A percentile compares a stretch with the other conserved stretches of the same genome.
phyloP scores from a whole-genome alignment of 2,329 filamentous ascomycete genomes.

The Cladosporium halotolerans region DNA sequence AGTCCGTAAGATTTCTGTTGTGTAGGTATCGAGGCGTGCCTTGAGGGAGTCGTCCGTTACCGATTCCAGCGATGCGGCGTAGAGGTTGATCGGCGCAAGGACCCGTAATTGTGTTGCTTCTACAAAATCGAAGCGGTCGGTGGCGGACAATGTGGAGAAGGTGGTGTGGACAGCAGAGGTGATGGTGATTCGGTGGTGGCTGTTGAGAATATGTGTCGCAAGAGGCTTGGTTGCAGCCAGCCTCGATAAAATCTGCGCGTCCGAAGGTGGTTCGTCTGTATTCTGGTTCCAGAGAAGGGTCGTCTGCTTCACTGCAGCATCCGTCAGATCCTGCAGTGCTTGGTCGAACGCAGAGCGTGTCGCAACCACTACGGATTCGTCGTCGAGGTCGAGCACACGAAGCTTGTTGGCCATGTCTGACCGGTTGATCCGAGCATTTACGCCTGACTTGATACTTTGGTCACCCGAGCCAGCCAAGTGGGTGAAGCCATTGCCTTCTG shows the following conservation, averaged over 20 bases:
- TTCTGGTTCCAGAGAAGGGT: slow-evolving; percentile 3
- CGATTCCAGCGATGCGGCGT: slow-evolving; percentile 20
- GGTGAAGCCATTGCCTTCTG: slow-evolving; percentile 7
- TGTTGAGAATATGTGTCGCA: slow-evolving; percentile 15
- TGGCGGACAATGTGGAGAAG: slow-evolving; percentile 3
- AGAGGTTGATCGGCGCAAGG: slow-evolving; percentile 22
- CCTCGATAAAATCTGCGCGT: neutral
- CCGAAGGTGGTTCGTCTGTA: slow-evolving; percentile 3
- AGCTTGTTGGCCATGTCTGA: slow-evolving; percentile 1
- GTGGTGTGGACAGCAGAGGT: slow-evolving; percentile 13
- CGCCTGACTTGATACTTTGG: slow-evolving; percentile 4
- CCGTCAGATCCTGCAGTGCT: slow-evolving; percentile 1
- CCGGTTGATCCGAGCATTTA: slow-evolving; percentile 3
- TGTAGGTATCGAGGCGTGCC: slow-evolving; percentile 23
- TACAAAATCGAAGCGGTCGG: slow-evolving; percentile 13
- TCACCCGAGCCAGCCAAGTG: slow-evolving; percentile 4
- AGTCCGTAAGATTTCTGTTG: slow-evolving; percentile 21
- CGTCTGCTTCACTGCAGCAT: slow-evolving; percentile 8
- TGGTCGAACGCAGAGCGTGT: slow-evolving; percentile 2
- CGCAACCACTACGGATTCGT: slow-evolving; percentile 5
- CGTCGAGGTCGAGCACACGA: slow-evolving; percentile 4
- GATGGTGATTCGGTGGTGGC: slow-evolving; percentile 14
- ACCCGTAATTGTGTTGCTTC: slow-evolving; percentile 12
- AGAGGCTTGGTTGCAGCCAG: slow-evolving; percentile 14
- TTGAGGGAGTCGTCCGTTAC: slow-evolving; percentile 23